Evolutionary conservation across 163 green algal species (phyloP), one percentile per base, ranked within the genome.

Genomic region (Chlorella variabilis): DNA sequence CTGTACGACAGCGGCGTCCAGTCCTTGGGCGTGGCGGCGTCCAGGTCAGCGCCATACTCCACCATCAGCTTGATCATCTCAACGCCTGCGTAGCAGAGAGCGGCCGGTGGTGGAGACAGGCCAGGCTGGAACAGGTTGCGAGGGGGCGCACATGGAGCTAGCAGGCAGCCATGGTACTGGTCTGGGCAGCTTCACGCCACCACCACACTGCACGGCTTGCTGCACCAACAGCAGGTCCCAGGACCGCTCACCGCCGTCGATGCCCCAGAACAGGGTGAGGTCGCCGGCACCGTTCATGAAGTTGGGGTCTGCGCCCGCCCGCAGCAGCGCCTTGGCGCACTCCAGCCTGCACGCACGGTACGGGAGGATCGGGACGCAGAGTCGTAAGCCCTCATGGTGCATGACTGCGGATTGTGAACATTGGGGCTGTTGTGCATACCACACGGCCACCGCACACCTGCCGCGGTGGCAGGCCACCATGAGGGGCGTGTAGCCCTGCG

Each of bases 221-320:
- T n/a, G n/a, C n/a, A n/a, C n/a, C n/a, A n/a, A n/a, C n/a, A n/a
- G n/a, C n/a, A n/a, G n/a, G n/a, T n/a, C n/a, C 38, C 31, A 29
- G 20, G 25, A 25, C 36, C 11, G 15, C 51, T 62, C 62, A 82
- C 79, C 96, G 17, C 96, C 96, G 75, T 98, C 96, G 63, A 99
- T 97, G 66, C 84, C 96, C 96, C 96, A 99, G 88, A 99, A 99
- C 1, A 99, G 62, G 4, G 90, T 91, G 25, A 95, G 87, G 85
- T 99, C 96, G 38, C 89, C 90, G 62, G 63, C 91, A 2, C 42
- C 81, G 82, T 98, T 98, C 1, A 95, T 86, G 78, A 90, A 97
- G 89, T 98, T 98, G 77, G 96, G 96, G 86, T 98, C 95, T 18
- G 96, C 95, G 1, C 95, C 95, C 9, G 94, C 93, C 4, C 96